A percentile compares a stretch with the other conserved stretches of the same genome.
Conservation (phyloP, 2,329 filamentous ascomycete species). For the Chrysoporthe austroafricana region DNA sequence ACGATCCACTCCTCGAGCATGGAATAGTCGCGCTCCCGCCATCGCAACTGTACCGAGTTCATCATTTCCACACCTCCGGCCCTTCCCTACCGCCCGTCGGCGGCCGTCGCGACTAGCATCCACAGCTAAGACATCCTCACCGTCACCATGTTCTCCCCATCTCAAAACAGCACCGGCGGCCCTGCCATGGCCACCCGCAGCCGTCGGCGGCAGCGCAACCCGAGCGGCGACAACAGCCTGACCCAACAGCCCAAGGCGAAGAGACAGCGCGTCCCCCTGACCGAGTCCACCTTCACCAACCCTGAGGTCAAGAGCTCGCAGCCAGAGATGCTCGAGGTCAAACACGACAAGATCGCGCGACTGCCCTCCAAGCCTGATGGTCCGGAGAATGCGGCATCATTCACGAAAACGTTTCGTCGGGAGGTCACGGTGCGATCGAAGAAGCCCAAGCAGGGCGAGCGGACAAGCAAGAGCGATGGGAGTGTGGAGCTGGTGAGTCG, state of each 20-base stretch:
- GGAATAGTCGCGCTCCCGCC: slow-evolving; percentile 20
- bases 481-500: slow-evolving; percentile 65
- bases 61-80: background rate
- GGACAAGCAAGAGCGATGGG: slow-evolving; percentile 68
- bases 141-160: slow-evolving; percentile 62
- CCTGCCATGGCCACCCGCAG: slow-evolving; percentile 62
- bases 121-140: slow-evolving; percentile 24
- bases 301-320: slow-evolving; percentile 45
- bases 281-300: slow-evolving; percentile 60
- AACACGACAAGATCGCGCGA: slow-evolving; percentile 54
- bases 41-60: slow-evolving; percentile 14
- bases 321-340: slow-evolving; percentile 61
- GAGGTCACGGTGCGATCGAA: slow-evolving; percentile 65
- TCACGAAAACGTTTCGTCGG: slow-evolving; percentile 36
- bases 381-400: slow-evolving; percentile 45
- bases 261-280: slow-evolving; percentile 61
- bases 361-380: slow-evolving; percentile 51
- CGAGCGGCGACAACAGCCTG: slow-evolving; percentile 55
- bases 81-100: slow-evolving; percentile 9
- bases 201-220: slow-evolving; percentile 64
- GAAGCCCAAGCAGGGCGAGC: slow-evolving; percentile 65
- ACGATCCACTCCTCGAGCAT: slow-evolving; percentile 19
- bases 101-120: slow-evolving; percentile 12
- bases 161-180: slow-evolving; percentile 51
- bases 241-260: slow-evolving; percentile 65